These are phyloP conservation scores for Avena atlantica DNA, from an alignment of 176 grass and related monocot species.

Conservation along the genomic window DNA sequence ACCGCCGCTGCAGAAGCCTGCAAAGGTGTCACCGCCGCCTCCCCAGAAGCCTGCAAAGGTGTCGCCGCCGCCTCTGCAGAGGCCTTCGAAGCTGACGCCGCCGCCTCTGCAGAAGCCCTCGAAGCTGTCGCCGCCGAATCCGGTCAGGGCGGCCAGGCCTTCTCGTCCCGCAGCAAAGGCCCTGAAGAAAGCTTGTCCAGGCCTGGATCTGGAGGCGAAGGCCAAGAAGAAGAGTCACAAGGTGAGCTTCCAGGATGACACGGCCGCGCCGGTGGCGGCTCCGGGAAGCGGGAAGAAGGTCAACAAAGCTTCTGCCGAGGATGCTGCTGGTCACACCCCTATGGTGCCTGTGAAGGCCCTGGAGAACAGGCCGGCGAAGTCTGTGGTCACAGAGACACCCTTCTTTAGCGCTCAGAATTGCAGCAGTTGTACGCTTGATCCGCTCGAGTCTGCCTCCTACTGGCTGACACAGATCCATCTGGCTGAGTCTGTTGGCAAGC, in stretches of 20 bases:
- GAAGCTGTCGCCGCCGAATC: conserved; percentile 39
- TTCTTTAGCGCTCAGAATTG: conserved; percentile 73
- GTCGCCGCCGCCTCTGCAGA: conserved; percentile 9
- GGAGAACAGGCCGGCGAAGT: conserved; percentile 23
- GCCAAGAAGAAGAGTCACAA: conserved; percentile 54
- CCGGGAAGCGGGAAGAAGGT: background rate
- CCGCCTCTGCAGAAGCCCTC: conserved; percentile 23
- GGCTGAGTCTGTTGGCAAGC: conserved; percentile 78
- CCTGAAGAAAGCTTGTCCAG: conserved; percentile 34
- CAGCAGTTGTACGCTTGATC: conserved; percentile 55
- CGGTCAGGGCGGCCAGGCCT: background rate
- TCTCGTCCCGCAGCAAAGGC: conserved; percentile 1
- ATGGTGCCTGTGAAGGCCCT: conserved; percentile 34
- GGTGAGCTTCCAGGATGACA: conserved; percentile 57
- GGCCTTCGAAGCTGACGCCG: conserved; percentile 28
- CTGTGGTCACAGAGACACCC: conserved; percentile 45
- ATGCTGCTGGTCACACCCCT: conserved; percentile 51
- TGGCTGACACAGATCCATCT: conserved; percentile 78
- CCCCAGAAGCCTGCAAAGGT: conserved; percentile 18
- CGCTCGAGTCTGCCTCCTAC: conserved; percentile 65
- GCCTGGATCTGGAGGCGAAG: conserved; percentile 21
- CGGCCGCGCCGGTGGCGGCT: background rate
- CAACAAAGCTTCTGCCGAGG: conserved; percentile 2
- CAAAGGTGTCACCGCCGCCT: conserved; percentile 27
- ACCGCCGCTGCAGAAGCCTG: conserved; percentile 25